Conservation (phyloP, 2,329 filamentous ascomycete genomes). For the Xylaria sp. region DNA sequence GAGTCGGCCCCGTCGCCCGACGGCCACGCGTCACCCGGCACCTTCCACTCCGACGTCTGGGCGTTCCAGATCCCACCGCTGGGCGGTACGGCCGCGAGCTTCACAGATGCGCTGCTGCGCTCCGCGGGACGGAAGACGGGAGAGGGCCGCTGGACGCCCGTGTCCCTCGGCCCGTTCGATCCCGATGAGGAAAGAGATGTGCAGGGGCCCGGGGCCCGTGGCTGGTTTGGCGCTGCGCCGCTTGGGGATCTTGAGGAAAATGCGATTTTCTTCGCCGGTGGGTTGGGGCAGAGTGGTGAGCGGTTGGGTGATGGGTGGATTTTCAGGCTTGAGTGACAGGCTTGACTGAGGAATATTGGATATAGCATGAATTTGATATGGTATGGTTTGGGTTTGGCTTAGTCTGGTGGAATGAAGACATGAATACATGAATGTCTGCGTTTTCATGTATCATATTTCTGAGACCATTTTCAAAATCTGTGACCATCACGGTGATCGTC, state of each 20-base stretch:
- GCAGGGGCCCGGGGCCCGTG: constrained; percentile 63
- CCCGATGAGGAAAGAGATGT: constrained; percentile 60
- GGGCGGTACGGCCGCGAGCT: constrained; percentile 64
- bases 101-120: constrained; percentile 66
- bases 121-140: constrained; percentile 64
- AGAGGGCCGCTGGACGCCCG: constrained; percentile 68
- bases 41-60: constrained; percentile 72
- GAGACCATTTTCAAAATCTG: too few species aligned
- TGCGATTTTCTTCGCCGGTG: constrained; percentile 70
- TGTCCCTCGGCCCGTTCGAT: constrained; percentile 62
- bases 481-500: too few species aligned
- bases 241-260: constrained; percentile 70
- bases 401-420: too few species aligned
- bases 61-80: constrained; percentile 69
- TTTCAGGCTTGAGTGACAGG: constrained; percentile 60
- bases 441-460: too few species aligned
- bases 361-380: neutral
- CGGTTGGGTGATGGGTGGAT: constrained; percentile 73
- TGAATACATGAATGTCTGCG: too few species aligned
- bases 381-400: neutral
- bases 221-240: constrained; percentile 67
- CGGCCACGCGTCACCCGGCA: constrained; percentile 57
- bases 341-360: neutral
- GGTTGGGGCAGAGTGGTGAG: constrained; percentile 62
- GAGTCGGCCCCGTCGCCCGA: constrained; percentile 65